Evolutionary conservation across 192 early-diverging fungal genomes (phyloP).

Genomic region (Gryganskiella cystojenkinii): DNA sequence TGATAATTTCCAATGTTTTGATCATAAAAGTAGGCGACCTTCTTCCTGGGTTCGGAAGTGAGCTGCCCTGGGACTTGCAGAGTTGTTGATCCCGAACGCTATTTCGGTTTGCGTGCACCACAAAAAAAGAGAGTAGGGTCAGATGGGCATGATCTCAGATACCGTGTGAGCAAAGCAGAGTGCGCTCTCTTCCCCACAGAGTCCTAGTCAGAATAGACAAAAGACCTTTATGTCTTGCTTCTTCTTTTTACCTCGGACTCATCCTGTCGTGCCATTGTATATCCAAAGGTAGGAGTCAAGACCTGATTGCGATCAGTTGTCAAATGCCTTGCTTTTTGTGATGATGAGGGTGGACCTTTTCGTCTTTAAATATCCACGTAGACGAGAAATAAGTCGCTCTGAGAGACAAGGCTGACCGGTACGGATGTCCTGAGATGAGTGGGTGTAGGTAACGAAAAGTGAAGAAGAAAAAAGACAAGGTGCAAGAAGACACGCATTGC

Average conservation of each 20-base stretch:
- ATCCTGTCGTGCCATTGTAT: conserved; percentile 11
- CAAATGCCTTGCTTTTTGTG: no score
- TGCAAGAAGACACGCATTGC: no score
- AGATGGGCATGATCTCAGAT: no score
- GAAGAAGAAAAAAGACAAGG: no score
- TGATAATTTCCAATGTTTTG: conserved; percentile 73
- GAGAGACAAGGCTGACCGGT: no score
- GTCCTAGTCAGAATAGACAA: neutral
- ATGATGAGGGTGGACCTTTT: no score
- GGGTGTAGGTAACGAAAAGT: no score
- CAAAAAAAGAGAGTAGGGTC: neutral
- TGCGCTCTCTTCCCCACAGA: neutral
- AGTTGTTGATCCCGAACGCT: conserved; percentile 1
- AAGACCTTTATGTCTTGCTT: no score
- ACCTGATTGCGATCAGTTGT: no score
- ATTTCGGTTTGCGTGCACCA: neutral
- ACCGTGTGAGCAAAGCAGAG: neutral
- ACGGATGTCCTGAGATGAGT: no score
- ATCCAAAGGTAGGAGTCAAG: neutral
- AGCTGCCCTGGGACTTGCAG: conserved; percentile 39
- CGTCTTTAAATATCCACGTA: no score
- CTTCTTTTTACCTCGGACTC: conserved; percentile 23
- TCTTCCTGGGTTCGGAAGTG: conserved; percentile 61
- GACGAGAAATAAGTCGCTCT: no score
- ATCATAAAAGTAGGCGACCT: conserved; percentile 74